Base-by-base conservation (phyloP, 345 rosid genomes). In the Bruguiera parviflora region DNA sequence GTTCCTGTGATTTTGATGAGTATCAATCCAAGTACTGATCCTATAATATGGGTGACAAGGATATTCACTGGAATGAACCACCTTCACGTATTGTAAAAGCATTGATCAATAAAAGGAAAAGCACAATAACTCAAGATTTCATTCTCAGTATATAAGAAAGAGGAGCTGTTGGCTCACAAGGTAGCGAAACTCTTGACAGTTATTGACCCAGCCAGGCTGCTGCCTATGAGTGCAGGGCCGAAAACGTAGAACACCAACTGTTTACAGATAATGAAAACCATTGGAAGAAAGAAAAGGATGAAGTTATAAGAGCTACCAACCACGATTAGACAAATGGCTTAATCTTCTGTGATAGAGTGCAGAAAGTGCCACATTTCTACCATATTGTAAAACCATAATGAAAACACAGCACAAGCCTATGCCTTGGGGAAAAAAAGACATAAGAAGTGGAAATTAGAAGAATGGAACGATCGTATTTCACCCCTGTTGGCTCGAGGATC, bases 211-310 rank as follows among this genome's bases (percentile, higher is more conserved):
- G 81, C 85, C 25, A 84, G 69, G 76, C 59, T 73, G 73, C 82
- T 61, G 39, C 69, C 76, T 4, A 81, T 64, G 7, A 81, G 66
- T 20, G 84, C 73, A 24, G 84, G 84, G 66, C 51, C 64, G 62
- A 83, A 74, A 63, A 83, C 84, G 27, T 33, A 76, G 22, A 80
- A 83, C 29, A 72, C 81, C 25, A 80, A 43, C 87, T 83, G 78
- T 43, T 43, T 43, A 43, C 49, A 10, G 46, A 39, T 39, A 2
- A 39, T 5, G 46, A 39, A 2, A 43, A 43, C 49, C 19, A 43
- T 43, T 13, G 49, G 49, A 43, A 43, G 18, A 43, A 43, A 43
- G 18, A 13, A 13, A 43, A 43, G 1, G 5, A 13, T 10, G 5
- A 13, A 43, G 3, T 13, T 43, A 43, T 0, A 11, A 13, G 49